These are phyloP conservation scores for Tricholoma terreum DNA, from an alignment of 768 basidiomycete species.

Conservation along the genomic window DNA sequence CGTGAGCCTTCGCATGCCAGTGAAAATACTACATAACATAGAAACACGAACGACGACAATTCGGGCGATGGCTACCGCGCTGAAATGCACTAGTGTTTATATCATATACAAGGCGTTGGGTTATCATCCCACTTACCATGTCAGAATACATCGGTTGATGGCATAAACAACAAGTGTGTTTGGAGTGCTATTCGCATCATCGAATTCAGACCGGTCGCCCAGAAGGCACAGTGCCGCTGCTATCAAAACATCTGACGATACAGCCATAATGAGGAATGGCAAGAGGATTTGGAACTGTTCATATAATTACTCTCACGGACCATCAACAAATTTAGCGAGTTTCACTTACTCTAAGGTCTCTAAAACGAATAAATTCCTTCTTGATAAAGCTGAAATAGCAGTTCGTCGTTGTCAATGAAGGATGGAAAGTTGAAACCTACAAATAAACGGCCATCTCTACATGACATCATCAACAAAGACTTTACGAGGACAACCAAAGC, in stretches of 20 bases:
- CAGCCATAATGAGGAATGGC: slow-evolving; percentile 44
- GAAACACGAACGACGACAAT: slow-evolving; percentile 30
- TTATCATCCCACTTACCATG: slow-evolving; percentile 38
- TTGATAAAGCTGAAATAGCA: slow-evolving; percentile 32
- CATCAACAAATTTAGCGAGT: not conserved
- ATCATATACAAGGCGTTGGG: not conserved
- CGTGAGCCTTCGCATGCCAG: not conserved
- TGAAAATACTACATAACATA: not conserved
- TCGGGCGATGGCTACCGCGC: slow-evolving; percentile 38
- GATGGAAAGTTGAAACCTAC: slow-evolving; percentile 18
- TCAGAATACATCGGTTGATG: slow-evolving; percentile 50
- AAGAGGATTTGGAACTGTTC: slow-evolving; percentile 33
- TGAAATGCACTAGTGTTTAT: slow-evolving; percentile 9
- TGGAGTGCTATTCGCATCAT: slow-evolving; percentile 42
- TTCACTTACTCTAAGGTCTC: slow-evolving; percentile 32
- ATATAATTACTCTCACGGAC: not conserved
- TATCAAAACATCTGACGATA: slow-evolving; percentile 46
- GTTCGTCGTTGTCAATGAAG: not conserved
- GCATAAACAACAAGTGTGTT: slow-evolving; percentile 46
- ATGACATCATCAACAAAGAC: not conserved
- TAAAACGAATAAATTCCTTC: slow-evolving; percentile 32
- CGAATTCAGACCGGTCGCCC: slow-evolving; percentile 37
- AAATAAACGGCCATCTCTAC: slow-evolving; percentile 37
- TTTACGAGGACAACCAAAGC: not conserved
- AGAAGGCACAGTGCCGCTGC: slow-evolving; percentile 40